Conservation (phyloP, 257 asterid genomes). For the Fraxinus quadrangulata region DNA sequence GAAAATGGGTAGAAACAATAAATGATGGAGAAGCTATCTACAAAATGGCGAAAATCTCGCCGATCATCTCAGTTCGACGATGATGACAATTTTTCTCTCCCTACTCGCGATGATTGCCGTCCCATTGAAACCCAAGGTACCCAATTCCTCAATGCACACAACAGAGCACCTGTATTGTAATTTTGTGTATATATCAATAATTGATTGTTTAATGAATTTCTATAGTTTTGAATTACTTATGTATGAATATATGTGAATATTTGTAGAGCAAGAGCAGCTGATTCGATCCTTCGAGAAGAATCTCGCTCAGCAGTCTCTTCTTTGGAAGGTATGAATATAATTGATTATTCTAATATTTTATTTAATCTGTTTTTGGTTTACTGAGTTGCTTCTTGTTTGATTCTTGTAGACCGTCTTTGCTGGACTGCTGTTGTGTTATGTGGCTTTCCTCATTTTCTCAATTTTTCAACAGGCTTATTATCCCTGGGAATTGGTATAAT, state of each 20-base stretch:
- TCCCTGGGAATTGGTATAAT: constrained; percentile 89
- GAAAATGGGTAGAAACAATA: neutral
- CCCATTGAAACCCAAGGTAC: constrained; percentile 75
- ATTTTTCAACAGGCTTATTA: constrained; percentile 69
- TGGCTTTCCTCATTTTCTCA: constrained; percentile 64
- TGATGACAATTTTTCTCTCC: constrained; percentile 55
- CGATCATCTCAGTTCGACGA: constrained; percentile 33
- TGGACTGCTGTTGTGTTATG: constrained; percentile 61
- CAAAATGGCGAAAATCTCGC: constrained; percentile 60
- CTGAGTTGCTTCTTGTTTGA: neutral
- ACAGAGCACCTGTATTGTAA: neutral
- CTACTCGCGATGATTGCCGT: constrained; percentile 74
- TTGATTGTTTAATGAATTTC: neutral
- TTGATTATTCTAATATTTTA: neutral
- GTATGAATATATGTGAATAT: constrained; percentile 13
- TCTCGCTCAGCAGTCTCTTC: constrained; percentile 69
- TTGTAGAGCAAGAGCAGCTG: constrained; percentile 85
- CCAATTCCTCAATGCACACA: neutral
- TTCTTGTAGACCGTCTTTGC: constrained; percentile 59
- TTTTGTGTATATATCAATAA: constrained; percentile 8
- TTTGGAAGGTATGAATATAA: constrained; percentile 68
- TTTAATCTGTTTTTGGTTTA: neutral
- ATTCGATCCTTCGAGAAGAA: constrained; percentile 73
- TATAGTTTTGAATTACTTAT: constrained; percentile 19
- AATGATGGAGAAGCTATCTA: constrained; percentile 57